A percentile compares a stretch with the other conserved stretches of the same genome.
Conservation (phyloP, 257 asterid species). For the Gardenia jasminoides region DNA sequence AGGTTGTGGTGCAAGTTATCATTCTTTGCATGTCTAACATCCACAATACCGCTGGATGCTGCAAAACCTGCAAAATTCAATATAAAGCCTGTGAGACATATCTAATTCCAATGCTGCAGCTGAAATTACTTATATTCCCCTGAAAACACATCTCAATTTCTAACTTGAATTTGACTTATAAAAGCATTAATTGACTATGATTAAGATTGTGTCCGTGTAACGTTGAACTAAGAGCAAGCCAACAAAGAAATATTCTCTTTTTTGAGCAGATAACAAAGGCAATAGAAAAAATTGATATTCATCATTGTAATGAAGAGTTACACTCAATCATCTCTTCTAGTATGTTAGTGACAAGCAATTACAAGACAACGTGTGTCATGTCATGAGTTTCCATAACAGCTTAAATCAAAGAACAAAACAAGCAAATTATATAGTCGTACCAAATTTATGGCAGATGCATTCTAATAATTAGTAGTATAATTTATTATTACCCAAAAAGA, state of each 20-base stretch:
- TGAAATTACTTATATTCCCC: not conserved
- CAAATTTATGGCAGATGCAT: not conserved
- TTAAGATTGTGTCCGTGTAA: not conserved
- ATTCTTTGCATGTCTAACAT: slow-evolving; percentile 17
- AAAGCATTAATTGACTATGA: not conserved
- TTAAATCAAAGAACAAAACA: not conserved
- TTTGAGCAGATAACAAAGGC: too few species aligned
- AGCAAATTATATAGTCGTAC: not conserved
- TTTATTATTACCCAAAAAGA: too few species aligned
- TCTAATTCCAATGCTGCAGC: too few species aligned
- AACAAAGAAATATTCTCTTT: too few species aligned
- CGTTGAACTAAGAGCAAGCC: not conserved
- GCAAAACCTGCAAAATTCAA: slow-evolving; percentile 18
- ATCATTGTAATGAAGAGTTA: not conserved
- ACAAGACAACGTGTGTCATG: not conserved
- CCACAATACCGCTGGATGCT: slow-evolving; percentile 17
- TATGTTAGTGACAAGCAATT: not conserved
- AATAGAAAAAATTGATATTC: too few species aligned
- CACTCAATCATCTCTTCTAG: not conserved
- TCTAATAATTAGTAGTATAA: not conserved
- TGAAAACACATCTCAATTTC: not conserved
- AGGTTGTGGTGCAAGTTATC: slow-evolving; percentile 31
- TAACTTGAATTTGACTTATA: not conserved
- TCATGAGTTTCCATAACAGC: not conserved
- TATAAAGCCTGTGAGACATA: not conserved